Conservation (phyloP, 1,284 basidiomycete species). For the Tranzscheliella williamsii region DNA sequence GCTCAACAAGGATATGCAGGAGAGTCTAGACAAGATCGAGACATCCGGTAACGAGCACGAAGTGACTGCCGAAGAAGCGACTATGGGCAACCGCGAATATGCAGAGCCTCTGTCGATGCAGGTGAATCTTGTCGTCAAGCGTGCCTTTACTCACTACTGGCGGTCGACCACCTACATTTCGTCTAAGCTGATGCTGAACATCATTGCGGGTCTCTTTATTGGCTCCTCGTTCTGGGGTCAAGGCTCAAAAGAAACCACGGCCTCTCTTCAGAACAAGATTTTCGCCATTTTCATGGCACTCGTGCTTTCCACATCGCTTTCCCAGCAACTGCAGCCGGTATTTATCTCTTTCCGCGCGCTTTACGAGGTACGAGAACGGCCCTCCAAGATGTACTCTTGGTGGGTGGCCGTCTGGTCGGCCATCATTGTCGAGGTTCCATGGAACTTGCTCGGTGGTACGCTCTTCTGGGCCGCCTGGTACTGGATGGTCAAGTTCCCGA, state of each 20-base stretch:
- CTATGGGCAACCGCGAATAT: slow-evolving; percentile 51
- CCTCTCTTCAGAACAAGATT: slow-evolving; percentile 72
- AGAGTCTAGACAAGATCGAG: slow-evolving; percentile 17
- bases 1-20: slow-evolving; percentile 22
- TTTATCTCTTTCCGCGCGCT: slow-evolving; percentile 66
- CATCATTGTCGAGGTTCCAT: slow-evolving; percentile 62
- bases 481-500: slow-evolving; percentile 42
- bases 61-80: slow-evolving; percentile 23
- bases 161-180: slow-evolving; percentile 50
- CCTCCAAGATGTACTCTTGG: slow-evolving; percentile 82
- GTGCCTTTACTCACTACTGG: slow-evolving; percentile 56
- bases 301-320: slow-evolving; percentile 49
- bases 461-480: slow-evolving; percentile 53
- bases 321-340: slow-evolving; percentile 61
- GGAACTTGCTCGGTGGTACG: slow-evolving; percentile 51
- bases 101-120: slow-evolving; percentile 50
- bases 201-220: slow-evolving; percentile 67
- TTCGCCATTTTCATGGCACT: slow-evolving; percentile 66
- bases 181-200: slow-evolving; percentile 64
- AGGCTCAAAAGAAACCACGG: slow-evolving; percentile 23
- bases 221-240: slow-evolving; percentile 62
- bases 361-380: slow-evolving; percentile 74
- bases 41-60: slow-evolving; percentile 3
- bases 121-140: slow-evolving; percentile 38
- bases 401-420: slow-evolving; percentile 66